phyloP scores from a whole-genome alignment of 2,329 filamentous ascomycete species.

The Fusarium veterinarium region DNA sequence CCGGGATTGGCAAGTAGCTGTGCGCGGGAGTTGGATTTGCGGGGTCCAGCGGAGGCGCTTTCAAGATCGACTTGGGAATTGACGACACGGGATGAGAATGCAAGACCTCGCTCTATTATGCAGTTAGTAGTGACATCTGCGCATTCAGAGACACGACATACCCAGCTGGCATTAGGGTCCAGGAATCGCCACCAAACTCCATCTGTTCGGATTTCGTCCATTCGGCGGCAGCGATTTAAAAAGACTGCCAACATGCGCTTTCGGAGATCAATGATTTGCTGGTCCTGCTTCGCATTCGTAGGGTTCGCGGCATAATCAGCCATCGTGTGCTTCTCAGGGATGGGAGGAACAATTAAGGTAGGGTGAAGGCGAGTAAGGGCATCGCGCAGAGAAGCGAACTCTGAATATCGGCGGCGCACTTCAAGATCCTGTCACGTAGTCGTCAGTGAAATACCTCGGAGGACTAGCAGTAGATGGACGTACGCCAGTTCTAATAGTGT shows the following conservation, averaged over 20 bases:
- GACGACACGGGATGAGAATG: constrained; percentile 90
- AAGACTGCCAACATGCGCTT: constrained; percentile 98
- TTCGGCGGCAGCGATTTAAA: constrained; percentile 89
- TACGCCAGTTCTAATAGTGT: constrained; percentile 96
- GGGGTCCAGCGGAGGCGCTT: constrained; percentile 93
- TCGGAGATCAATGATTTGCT: constrained; percentile 93
- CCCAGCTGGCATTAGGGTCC: constrained; percentile 98
- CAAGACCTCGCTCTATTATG: constrained; percentile 84
- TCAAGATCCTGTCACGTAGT: constrained; percentile 80
- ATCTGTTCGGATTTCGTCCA: constrained; percentile 92
- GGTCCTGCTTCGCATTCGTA: constrained; percentile 97
- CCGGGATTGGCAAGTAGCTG: constrained; percentile 86
- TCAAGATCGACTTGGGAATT: constrained; percentile 92
- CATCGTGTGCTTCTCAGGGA: constrained; percentile 99
- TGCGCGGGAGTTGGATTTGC: constrained; percentile 93
- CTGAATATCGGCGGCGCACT: constrained; percentile 93
- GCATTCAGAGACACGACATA: constrained; percentile 55
- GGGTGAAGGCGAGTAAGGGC: constrained; percentile 93
- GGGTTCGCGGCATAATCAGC: constrained; percentile 98
- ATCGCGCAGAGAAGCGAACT: constrained; percentile 91
- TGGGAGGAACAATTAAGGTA: constrained; percentile 94
- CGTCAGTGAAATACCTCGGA: neutral
- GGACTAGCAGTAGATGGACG: constrained; percentile 41
- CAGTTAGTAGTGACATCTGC: constrained; percentile 31
- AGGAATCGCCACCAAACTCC: constrained; percentile 98